Base-by-base conservation (phyloP, 164 flowering plant species). In the Dillenia suffruticosa region DNA sequence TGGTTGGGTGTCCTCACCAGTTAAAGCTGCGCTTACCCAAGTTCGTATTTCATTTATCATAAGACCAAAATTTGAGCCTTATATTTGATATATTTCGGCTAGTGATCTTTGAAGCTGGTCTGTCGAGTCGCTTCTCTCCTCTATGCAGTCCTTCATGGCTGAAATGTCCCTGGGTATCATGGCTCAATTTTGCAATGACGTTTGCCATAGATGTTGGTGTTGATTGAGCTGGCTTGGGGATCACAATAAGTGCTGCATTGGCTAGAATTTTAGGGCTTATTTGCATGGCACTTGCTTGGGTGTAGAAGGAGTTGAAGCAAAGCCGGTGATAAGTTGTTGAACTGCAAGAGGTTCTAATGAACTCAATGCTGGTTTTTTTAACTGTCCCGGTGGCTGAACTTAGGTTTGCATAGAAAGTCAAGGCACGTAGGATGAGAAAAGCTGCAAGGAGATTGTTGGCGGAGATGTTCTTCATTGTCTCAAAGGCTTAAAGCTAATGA, bases 1-100 rank as follows among this genome's bases (percentile, higher is more conserved):
- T 40, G 26, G 19, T 24, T 59, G 54, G 9, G 60, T 54, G 46
- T 63, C 15, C 19, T 56, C 67, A 44, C 55, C 59, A 1, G 60
- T 63, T 12, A 63, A 11, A n/a, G 67, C 67, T 15, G 67, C 67
- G 47, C 59, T 63, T 17, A 52, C 59, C 53, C 67, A 63, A n/a
- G 67, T 63, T 52, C 40, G n/a, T 9, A 44, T 52, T 19, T 46
- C 55, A 12, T 49, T 46, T 32, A 69, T 43, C 49, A 43, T 19
- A 45, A 17, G 44, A 15, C 15, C 51, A 12, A 43, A 13, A 16
- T 69, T 49, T 5, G 44, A 6, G 0, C 26, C 60, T 6, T 55
- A 13, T 10, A 57, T 13, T 32, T 57, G 44, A 55, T 19, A n/a
- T 49, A 69, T 64, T 51, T 58, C 55, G 14, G 5, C 17, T 10